A percentile compares a stretch with the other conserved stretches of the same genome.
These are phyloP conservation scores for Astathelohania contejeani DNA, from an alignment of 371 early-diverging fungal genomes.

Conservation along the genomic window DNA sequence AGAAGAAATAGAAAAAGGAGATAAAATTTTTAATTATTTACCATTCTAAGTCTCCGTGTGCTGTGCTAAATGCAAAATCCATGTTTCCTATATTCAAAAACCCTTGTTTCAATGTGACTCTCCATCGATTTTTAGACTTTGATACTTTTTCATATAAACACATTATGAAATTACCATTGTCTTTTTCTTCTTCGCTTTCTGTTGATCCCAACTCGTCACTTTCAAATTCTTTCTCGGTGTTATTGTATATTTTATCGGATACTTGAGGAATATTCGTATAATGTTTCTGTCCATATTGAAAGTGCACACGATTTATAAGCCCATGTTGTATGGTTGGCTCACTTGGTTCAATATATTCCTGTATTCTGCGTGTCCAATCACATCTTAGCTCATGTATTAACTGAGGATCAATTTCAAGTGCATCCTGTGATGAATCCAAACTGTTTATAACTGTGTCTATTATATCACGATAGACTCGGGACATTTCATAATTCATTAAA, in stretches of 20 bases:
- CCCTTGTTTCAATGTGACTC: slow-evolving; percentile 51
- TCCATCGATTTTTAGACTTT: slow-evolving; percentile 50
- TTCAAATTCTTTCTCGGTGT: neutral
- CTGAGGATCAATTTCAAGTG: slow-evolving; percentile 15
- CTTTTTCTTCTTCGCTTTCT: slow-evolving; percentile 23
- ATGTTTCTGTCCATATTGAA: too few species aligned
- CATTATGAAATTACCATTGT: slow-evolving; percentile 41
- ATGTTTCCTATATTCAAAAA: slow-evolving; percentile 48
- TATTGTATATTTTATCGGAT: slow-evolving; percentile 1
- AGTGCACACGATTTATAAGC: neutral
- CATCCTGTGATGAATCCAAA: slow-evolving; percentile 27
- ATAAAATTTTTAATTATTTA: slow-evolving; percentile 11
- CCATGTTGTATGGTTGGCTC: slow-evolving; percentile 3
- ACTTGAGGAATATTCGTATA: neutral
- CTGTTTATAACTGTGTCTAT: slow-evolving; percentile 34
- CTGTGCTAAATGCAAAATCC: slow-evolving; percentile 50
- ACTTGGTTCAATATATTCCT: slow-evolving; percentile 22
- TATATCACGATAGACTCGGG: slow-evolving; percentile 39
- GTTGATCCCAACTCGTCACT: neutral
- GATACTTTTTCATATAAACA: slow-evolving; percentile 52
- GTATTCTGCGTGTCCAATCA: slow-evolving; percentile 37
- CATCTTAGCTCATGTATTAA: slow-evolving; percentile 37
- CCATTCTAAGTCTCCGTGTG: slow-evolving; percentile 53
- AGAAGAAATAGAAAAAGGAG: slow-evolving; percentile 10
- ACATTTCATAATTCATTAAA: slow-evolving; percentile 42